Evolutionary conservation across 176 grass and related monocot genomes (phyloP).

Genomic region (Oryza coarctata): DNA sequence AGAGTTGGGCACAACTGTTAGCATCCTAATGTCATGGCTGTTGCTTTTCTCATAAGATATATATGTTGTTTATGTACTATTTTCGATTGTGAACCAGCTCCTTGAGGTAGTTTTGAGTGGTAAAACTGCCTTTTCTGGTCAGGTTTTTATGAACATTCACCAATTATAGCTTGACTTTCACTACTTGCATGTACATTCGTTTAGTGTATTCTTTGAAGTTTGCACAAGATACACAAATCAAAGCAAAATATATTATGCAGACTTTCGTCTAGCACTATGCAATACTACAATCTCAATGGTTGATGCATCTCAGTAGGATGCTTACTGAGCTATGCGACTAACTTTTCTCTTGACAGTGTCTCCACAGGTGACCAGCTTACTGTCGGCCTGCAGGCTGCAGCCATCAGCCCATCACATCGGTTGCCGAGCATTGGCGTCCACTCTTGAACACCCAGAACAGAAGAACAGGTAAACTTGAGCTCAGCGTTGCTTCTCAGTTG

Average conservation of each 20-base stretch:
- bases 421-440: neutral
- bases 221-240: neutral
- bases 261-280: neutral
- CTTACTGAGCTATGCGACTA: too few relatives aligned
- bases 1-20: neutral
- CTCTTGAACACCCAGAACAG: neutral
- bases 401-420: neutral
- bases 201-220: neutral
- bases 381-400: conserved; percentile 20
- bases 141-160: neutral
- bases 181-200: neutral
- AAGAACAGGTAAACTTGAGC: conserved; percentile 15
- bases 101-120: conserved; percentile 16
- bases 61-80: neutral
- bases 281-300: too few relatives aligned
- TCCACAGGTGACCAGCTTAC: neutral
- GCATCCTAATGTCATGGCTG: conserved; percentile 9
- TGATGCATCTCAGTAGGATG: too few relatives aligned
- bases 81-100: conserved; percentile 9
- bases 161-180: neutral
- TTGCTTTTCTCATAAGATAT: neutral
- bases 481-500: conserved; percentile 7
- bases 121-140: neutral
- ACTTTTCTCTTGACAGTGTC: conserved; percentile 7
- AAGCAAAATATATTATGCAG: neutral